Conservation (phyloP, 2,329 filamentous ascomycete species). For the Colletotrichum lentis region DNA sequence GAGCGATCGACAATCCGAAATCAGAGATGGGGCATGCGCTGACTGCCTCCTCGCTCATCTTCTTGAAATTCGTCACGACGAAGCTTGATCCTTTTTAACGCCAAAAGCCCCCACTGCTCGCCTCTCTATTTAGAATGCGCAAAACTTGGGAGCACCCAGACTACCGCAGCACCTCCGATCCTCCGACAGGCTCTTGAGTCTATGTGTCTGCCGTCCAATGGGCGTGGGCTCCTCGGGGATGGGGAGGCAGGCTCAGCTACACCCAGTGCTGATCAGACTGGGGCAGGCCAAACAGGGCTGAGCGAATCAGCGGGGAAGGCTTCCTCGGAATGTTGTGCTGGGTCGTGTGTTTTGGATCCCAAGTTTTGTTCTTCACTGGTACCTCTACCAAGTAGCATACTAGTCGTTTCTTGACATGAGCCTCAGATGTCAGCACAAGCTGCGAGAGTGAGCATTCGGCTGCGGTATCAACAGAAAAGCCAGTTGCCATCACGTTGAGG, state of each 20-base stretch:
- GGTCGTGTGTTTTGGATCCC: background rate
- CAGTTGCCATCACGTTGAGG: too few species aligned
- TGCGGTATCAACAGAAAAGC: too few species aligned
- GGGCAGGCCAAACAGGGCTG: slow-evolving; percentile 9
- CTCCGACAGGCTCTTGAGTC: too few species aligned
- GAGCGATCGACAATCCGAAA: background rate
- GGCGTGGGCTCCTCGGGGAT: background rate
- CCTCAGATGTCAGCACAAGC: background rate
- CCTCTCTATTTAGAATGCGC: slow-evolving; percentile 22
- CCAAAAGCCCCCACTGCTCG: background rate
- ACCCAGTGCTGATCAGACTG: background rate
- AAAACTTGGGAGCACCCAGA: slow-evolving; percentile 8
- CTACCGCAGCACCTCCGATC: background rate
- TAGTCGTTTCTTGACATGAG: background rate
- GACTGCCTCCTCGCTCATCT: background rate
- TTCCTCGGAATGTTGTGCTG: too few species aligned
- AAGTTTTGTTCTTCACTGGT: background rate
- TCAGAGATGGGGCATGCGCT: background rate
- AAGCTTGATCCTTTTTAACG: background rate
- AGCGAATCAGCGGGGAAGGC: too few species aligned
- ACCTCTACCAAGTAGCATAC: slow-evolving; percentile 14
- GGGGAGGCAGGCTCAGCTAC: slow-evolving; percentile 3
- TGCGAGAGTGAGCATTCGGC: too few species aligned
- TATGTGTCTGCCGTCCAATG: background rate
- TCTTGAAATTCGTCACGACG: background rate